These are phyloP conservation scores for Elsinoe fawcettii DNA, from an alignment of 2,329 filamentous ascomycete genomes.

Conservation along the genomic window DNA sequence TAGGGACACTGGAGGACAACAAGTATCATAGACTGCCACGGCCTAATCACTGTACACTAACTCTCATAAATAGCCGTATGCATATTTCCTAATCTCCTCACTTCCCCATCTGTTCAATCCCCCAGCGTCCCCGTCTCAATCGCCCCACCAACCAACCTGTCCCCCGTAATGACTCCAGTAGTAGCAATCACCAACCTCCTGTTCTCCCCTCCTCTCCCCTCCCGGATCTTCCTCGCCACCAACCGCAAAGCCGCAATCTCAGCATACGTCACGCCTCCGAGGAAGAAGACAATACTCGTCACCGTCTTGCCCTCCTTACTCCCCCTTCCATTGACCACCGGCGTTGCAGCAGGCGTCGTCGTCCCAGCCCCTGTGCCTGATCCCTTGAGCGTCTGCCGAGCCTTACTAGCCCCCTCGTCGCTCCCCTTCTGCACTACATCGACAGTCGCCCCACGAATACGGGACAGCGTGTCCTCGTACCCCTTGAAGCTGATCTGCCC, in stretches of 20 bases:
- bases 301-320: constrained; percentile 14
- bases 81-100: neutral
- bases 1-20: neutral
- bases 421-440: constrained; percentile 88
- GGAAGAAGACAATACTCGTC: constrained; percentile 71
- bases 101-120: neutral
- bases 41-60: constrained; percentile 4
- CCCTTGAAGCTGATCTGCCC: constrained; percentile 63
- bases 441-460: constrained; percentile 80
- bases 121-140: constrained; percentile 11
- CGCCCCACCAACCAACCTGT: constrained; percentile 71
- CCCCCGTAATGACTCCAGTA: constrained; percentile 83
- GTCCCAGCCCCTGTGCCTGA: constrained; percentile 49
- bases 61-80: constrained; percentile 9
- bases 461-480: constrained; percentile 86
- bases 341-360: constrained; percentile 56
- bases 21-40: neutral
- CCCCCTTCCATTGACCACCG: neutral
- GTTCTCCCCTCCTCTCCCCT: constrained; percentile 40
- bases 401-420: constrained; percentile 76
- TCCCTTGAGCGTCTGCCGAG: constrained; percentile 72
- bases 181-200: constrained; percentile 69
- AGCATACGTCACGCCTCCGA: constrained; percentile 93
- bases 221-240: constrained; percentile 66
- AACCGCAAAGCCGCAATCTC: constrained; percentile 92